Evolutionary conservation across 108 stramenopile genomes (phyloP).

Genomic region (Cyclotella baltica): DNA sequence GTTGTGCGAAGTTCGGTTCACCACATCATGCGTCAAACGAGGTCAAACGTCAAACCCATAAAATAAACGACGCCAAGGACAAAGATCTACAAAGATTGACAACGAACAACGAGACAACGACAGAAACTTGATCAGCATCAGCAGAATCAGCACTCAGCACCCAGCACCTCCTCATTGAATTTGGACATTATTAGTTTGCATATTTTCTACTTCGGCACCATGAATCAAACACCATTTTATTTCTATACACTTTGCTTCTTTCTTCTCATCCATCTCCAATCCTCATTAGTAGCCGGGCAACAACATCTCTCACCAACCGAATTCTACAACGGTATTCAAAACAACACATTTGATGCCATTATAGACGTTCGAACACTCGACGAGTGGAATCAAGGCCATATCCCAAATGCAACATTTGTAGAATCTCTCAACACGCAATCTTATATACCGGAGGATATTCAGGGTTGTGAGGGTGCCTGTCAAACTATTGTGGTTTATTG

Average conservation of each 20-base stretch:
- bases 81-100: too few species aligned
- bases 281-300: background rate
- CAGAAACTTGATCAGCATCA: too few species aligned
- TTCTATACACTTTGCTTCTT: background rate
- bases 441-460: background rate
- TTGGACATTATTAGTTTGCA: too few species aligned
- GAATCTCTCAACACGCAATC: background rate
- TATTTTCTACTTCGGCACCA: too few species aligned
- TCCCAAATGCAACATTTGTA: background rate
- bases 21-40: too few species aligned
- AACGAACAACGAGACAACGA: too few species aligned
- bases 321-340: background rate
- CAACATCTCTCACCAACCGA: background rate
- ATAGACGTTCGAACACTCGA: background rate
- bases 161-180: too few species aligned
- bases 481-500: background rate
- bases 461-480: background rate
- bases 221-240: too few species aligned
- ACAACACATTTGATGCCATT: background rate
- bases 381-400: background rate
- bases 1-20: too few species aligned
- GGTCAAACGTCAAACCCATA: too few species aligned
- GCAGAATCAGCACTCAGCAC: too few species aligned
- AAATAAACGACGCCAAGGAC: too few species aligned
- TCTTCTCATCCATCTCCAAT: background rate